phyloP scores from a whole-genome alignment of 768 basidiomycete genomes.

The Sarcodon sp. region DNA sequence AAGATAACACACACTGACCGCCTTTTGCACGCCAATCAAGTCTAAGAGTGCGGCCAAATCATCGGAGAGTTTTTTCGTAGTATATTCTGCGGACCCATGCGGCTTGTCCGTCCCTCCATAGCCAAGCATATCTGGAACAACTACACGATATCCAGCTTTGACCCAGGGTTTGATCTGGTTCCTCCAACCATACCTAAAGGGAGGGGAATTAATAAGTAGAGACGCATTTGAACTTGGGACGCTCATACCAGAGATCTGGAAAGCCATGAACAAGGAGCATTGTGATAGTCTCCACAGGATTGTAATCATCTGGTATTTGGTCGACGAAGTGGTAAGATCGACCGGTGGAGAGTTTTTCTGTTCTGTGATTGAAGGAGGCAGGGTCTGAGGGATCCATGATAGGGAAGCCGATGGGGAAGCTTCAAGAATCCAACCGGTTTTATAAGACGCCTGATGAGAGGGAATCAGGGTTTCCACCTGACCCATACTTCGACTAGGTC shows the following conservation, averaged over 20 bases:
- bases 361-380: slow-evolving; percentile 37
- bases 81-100: slow-evolving; percentile 21
- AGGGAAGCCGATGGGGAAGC: too few relatives aligned
- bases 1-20: slow-evolving; percentile 26
- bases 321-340: slow-evolving; percentile 63
- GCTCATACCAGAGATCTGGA: slow-evolving; percentile 42
- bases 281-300: slow-evolving; percentile 29
- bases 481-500: too few relatives aligned
- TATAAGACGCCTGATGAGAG: too few relatives aligned
- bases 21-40: slow-evolving; percentile 33
- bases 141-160: slow-evolving; percentile 29
- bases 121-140: slow-evolving; percentile 40
- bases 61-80: slow-evolving; percentile 17
- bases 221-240: neutral
- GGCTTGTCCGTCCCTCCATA: slow-evolving; percentile 40
- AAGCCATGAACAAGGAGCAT: slow-evolving; percentile 72
- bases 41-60: slow-evolving; percentile 62
- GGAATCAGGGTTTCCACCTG: too few relatives aligned
- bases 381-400: slow-evolving; percentile 21
- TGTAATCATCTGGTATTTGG: slow-evolving; percentile 35
- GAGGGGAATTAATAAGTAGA: neutral
- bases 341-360: slow-evolving; percentile 41
- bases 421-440: too few relatives aligned
- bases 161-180: slow-evolving; percentile 66
- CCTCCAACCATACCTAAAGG: slow-evolving; percentile 58